phyloP scores from a whole-genome alignment of 2,329 filamentous ascomycete genomes.

The Laburnicola sp. region DNA sequence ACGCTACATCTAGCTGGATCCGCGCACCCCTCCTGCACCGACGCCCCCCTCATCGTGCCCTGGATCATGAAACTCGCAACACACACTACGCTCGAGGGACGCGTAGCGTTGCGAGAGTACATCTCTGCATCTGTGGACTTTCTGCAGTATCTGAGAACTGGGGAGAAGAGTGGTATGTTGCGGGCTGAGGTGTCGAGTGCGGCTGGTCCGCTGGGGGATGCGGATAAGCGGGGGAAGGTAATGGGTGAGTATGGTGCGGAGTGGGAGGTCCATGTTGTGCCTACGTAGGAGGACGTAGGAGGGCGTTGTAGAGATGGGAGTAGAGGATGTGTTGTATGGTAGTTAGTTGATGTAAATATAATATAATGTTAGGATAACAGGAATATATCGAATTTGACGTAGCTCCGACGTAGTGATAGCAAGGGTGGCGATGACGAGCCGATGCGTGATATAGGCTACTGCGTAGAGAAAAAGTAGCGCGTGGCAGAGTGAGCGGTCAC shows the following conservation, averaged over 20 bases:
- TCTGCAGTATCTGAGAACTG: constrained; percentile 51
- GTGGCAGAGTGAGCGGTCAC: too few relatives aligned
- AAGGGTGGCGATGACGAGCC: too few relatives aligned
- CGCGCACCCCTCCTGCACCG: constrained; percentile 66
- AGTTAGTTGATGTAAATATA: too few relatives aligned
- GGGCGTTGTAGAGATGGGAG: too few relatives aligned
- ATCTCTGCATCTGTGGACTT: constrained; percentile 63
- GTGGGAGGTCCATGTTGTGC: constrained; percentile 52
- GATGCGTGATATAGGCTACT: too few relatives aligned
- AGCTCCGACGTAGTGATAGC: too few relatives aligned
- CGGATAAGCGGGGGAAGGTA: constrained; percentile 27
- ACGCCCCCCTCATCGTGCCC: constrained; percentile 67
- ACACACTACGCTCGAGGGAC: constrained; percentile 61
- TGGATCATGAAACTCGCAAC: constrained; percentile 64
- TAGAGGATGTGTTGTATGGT: too few relatives aligned
- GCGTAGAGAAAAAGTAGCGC: too few relatives aligned
- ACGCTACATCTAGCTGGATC: constrained; percentile 26
- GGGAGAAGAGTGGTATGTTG: constrained; percentile 53
- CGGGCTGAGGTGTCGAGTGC: constrained; percentile 52
- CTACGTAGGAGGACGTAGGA: constrained; percentile 11
- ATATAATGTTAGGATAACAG: too few relatives aligned
- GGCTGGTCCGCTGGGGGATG: constrained; percentile 37
- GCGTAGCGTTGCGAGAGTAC: constrained; percentile 62
- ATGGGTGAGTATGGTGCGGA: constrained; percentile 37
- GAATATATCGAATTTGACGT: too few relatives aligned